These are phyloP conservation scores for Musa acuminata DNA, from an alignment of 176 grass and related monocot species.

Conservation along the genomic window DNA sequence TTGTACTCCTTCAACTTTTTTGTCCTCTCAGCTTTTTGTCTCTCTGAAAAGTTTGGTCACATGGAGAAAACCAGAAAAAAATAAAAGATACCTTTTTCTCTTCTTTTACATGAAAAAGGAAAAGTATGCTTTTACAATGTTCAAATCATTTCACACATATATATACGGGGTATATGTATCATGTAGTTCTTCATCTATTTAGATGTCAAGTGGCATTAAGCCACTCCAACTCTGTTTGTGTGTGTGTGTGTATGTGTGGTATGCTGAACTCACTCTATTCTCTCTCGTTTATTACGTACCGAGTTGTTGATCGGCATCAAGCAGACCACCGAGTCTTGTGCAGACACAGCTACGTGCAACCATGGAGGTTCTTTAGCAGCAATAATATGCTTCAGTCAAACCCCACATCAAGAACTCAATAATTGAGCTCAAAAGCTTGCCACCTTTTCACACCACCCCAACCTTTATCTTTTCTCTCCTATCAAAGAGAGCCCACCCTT, in stretches of 20 bases:
- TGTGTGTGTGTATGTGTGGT: too few relatives aligned
- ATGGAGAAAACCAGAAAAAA: background rate
- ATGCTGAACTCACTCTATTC: too few relatives aligned
- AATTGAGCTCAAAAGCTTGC: constrained; percentile 31
- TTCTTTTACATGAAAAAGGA: too few relatives aligned
- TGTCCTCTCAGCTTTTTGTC: background rate
- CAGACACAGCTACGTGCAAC: background rate
- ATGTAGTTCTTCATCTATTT: too few relatives aligned
- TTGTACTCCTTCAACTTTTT: background rate
- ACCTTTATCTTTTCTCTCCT: background rate
- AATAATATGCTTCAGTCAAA: background rate
- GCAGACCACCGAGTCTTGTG: constrained; percentile 11
- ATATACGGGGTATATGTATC: too few relatives aligned
- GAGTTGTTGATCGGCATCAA: background rate
- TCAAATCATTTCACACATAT: too few relatives aligned
- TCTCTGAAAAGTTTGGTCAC: background rate
- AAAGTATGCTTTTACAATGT: too few relatives aligned
- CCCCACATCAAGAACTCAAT: constrained; percentile 19
- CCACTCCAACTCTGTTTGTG: too few relatives aligned
- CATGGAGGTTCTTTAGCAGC: background rate
- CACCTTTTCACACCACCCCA: background rate
- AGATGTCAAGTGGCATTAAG: too few relatives aligned
- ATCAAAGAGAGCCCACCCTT: constrained; percentile 5
- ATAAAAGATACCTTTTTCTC: too few relatives aligned
- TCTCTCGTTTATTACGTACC: background rate